A percentile compares a stretch with the other conserved stretches of the same genome.
Conservation (phyloP, 1,284 basidiomycete species). For the Ceratobasidium sp. region DNA sequence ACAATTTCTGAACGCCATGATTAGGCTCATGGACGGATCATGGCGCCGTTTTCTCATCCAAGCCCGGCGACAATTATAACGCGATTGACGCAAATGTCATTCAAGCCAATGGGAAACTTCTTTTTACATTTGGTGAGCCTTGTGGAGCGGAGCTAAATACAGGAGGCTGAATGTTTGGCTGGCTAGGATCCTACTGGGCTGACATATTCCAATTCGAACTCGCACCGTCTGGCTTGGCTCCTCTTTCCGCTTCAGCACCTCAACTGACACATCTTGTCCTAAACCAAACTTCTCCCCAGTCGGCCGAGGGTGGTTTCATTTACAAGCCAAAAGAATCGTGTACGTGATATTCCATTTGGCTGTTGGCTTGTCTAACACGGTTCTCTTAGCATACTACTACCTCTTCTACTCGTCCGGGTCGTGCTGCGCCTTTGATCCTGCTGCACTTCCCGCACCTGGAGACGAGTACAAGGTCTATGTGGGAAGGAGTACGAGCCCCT, state of each 20-base stretch:
- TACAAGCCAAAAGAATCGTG: constrained; percentile 32
- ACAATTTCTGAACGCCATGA: not conserved
- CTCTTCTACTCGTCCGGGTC: constrained; percentile 38
- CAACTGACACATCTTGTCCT: constrained; percentile 34
- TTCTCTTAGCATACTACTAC: constrained; percentile 27
- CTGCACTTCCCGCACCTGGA: constrained; percentile 46
- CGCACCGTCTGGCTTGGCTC: constrained; percentile 38
- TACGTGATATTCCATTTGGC: not conserved
- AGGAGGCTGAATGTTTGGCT: not conserved
- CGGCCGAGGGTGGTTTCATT: constrained; percentile 40
- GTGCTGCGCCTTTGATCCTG: constrained; percentile 39
- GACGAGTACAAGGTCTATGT: constrained; percentile 48
- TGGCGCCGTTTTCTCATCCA: constrained; percentile 48
- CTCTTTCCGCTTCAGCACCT: constrained; percentile 21
- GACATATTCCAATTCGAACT: constrained; percentile 41
- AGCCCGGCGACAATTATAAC: constrained; percentile 48
- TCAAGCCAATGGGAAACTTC: constrained; percentile 25
- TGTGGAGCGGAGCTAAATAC: not conserved
- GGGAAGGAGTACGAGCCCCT: constrained; percentile 48
- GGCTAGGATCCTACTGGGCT: constrained; percentile 38
- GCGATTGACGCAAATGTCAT: constrained; percentile 45
- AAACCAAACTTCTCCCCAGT: constrained; percentile 40
- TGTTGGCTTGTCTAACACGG: not conserved
- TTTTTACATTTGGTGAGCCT: constrained; percentile 33
- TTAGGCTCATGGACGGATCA: constrained; percentile 49